Conservation (phyloP, 306 rosid species). For the Carpinus viminea region DNA sequence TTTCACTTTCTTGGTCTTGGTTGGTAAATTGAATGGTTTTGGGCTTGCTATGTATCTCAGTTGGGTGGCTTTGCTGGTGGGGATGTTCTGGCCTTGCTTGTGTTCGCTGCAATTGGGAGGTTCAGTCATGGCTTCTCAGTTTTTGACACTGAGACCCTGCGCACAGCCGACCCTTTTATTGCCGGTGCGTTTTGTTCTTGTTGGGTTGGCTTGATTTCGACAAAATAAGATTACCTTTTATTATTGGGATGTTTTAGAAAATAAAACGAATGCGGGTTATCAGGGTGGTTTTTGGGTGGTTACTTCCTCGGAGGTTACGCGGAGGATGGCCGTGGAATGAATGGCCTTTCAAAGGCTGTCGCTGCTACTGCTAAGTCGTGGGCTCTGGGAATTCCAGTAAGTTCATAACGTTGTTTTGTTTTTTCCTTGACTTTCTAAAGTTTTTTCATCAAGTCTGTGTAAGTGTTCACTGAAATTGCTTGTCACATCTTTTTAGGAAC, state of each 20-base stretch:
- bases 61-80: constrained; percentile 81
- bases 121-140: constrained; percentile 79
- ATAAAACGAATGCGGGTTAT: constrained; percentile 3
- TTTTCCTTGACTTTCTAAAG: background rate
- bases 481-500: background rate
- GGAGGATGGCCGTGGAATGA: constrained; percentile 88
- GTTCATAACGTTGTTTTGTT: constrained; percentile 17
- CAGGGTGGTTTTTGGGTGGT: constrained; percentile 96
- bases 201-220: background rate
- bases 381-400: constrained; percentile 91
- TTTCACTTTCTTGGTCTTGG: background rate
- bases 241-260: background rate
- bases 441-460: background rate
- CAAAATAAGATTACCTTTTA: background rate
- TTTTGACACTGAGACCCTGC: constrained; percentile 71
- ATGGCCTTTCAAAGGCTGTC: constrained; percentile 72
- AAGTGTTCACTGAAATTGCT: background rate
- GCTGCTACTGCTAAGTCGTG: constrained; percentile 80
- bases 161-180: constrained; percentile 90
- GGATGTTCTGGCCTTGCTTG: constrained; percentile 82
- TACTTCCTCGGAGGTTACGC: constrained; percentile 92
- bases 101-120: constrained; percentile 87
- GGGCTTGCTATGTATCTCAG: constrained; percentile 43
- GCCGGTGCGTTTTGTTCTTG: constrained; percentile 57
- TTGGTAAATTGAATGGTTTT: constrained; percentile 1